Percentiles rank a stretch among this genome's conserved stretches.
Conservation (phyloP, 2,329 filamentous ascomycete genomes). For the Geosmithia morbida region DNA sequence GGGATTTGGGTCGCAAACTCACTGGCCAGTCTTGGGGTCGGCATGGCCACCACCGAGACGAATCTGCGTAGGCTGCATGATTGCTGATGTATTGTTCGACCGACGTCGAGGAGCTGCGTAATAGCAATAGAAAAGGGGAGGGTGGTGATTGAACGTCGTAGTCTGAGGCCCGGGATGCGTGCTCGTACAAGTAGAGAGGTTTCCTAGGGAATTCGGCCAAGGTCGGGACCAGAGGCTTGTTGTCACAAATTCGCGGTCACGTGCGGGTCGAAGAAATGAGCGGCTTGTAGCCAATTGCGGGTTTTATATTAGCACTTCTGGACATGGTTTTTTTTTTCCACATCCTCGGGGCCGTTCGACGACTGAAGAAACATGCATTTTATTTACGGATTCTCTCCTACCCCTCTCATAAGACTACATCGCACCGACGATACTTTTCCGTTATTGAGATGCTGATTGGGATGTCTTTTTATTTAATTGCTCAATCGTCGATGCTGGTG, state of each 20-base stretch:
- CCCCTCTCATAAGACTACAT: no score
- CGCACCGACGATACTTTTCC: no score
- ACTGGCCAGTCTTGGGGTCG: slow-evolving; percentile 6
- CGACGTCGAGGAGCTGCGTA: slow-evolving; percentile 1
- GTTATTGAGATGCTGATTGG: background rate
- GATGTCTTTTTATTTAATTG: no score
- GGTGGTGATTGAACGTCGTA: background rate
- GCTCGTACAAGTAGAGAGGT: no score
- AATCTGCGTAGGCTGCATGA: slow-evolving; percentile 31
- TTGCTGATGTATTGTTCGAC: slow-evolving; percentile 10
- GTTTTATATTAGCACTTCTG: background rate
- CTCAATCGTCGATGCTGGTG: no score
- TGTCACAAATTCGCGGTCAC: background rate
- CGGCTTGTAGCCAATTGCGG: background rate
- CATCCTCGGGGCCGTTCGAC: background rate
- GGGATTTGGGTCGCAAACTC: background rate
- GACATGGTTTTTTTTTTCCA: background rate
- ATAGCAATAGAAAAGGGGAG: background rate
- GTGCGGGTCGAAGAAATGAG: background rate
- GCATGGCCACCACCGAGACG: slow-evolving; percentile 15
- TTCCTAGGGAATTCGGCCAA: background rate
- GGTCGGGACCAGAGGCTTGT: background rate
- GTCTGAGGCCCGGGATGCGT: background rate
- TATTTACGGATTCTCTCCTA: background rate
- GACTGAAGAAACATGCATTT: no score